Evolutionary conservation across 1,284 basidiomycete genomes (phyloP), one percentile per base, ranked within the genome.

Genomic region (Leccinum pallidistipes): DNA sequence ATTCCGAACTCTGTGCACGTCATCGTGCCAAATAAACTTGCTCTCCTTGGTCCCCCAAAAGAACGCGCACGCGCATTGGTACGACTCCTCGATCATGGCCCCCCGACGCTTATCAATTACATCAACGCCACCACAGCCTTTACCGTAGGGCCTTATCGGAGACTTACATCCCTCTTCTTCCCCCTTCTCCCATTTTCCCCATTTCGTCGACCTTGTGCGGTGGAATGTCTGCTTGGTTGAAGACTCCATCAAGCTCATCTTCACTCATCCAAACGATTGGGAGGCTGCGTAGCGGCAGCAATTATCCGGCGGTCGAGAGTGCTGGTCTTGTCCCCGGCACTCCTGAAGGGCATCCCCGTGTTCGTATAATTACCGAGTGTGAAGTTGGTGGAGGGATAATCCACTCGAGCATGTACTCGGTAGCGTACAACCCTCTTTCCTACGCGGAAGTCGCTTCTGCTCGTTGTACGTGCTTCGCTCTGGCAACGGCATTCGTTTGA

Each of bases 31-130:
- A n/a, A 90, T 79, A 68, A 90, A 91, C 62, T 78, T 83, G 60
- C 82, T 83, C 62, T 87, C 83, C 49, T 79, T 77, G 18, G 80
- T 83, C 5, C 87, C 87, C 29, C 90, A 79, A 78, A 88, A 92
- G 72, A 89, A 90, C 2, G 89, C 90, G 55, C 82, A 83, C 7
- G 85, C 86, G 70, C 90, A 91, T 69, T 90, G 86, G 68, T 92
- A 91, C 54, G 78, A 74, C 74, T 92, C 88, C 64, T 85, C 80
- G 55, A 86, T 79, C 24, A 88, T 75, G 27, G 79, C 68, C 24
- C 24, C 27, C 27, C 27, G 27, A 27, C 27, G 27, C 27, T 27
- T 27, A 27, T 27, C 27, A 27, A 27, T 5, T 4, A 27, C 27
- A 27, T 27, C 27, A 27, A 27, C 27, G 3, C 27, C 27, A 27